Evolutionary conservation across 108 stramenopile genomes (phyloP).

Genomic region (Nitzschia sp.): DNA sequence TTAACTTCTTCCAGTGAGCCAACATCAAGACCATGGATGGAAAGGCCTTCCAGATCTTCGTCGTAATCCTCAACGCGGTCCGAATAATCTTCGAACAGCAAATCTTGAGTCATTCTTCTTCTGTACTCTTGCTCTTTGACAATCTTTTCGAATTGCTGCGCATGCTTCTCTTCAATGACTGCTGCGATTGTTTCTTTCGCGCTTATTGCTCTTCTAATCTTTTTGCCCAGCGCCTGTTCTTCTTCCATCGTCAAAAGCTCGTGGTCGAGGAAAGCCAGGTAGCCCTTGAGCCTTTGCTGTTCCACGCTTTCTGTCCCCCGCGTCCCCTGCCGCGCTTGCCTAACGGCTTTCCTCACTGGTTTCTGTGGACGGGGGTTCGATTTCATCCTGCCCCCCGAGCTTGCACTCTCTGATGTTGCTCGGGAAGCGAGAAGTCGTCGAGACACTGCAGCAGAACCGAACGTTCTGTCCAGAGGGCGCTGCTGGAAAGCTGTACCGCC

Average conservation of each 20-base stretch:
- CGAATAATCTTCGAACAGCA: background rate
- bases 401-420: no score
- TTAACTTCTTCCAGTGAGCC: background rate
- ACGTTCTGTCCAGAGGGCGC: no score
- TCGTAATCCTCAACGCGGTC: constrained; percentile 17
- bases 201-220: constrained; percentile 40
- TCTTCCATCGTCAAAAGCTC: constrained; percentile 62
- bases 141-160: constrained; percentile 2
- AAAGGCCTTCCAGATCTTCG: constrained; percentile 4
- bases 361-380: no score
- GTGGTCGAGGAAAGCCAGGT: constrained; percentile 64
- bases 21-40: background rate
- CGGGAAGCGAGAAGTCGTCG: no score
- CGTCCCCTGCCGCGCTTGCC: no score
- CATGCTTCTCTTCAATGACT: constrained; percentile 32
- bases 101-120: background rate
- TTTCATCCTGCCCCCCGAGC: no score
- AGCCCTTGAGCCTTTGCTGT: no score
- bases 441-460: no score
- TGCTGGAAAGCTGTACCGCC: no score
- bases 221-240: constrained; percentile 54
- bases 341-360: no score
- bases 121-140: constrained; percentile 2
- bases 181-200: constrained; percentile 40
- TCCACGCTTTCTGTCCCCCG: no score